Percentiles rank a stretch among this genome's conserved stretches.
Evolutionary conservation across 176 grass and related monocot species (phyloP).

Genomic region (Cenchrus americanus): DNA sequence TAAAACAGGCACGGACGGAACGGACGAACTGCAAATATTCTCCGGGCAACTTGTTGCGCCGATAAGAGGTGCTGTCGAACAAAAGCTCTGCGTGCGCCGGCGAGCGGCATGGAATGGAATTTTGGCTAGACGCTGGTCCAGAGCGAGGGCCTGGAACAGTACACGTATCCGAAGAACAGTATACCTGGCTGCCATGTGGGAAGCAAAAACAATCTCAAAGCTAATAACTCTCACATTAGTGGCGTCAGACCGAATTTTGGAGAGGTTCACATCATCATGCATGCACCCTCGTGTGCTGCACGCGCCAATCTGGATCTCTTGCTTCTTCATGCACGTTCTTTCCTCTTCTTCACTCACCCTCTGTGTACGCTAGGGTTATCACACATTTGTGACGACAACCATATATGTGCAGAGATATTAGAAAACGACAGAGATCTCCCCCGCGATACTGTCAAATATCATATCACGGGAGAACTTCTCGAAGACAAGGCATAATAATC

Average conservation of each 20-base stretch:
- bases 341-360: neutral
- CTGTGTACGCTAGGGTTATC: neutral
- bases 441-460: neutral
- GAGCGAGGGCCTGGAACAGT: neutral
- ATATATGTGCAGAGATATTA: neutral
- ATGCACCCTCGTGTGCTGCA: constrained; percentile 35
- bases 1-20: neutral
- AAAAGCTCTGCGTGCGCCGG: neutral
- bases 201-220: neutral
- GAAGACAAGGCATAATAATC: neutral
- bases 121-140: neutral
- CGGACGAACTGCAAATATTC: neutral
- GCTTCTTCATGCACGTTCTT: neutral
- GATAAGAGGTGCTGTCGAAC: constrained; percentile 22
- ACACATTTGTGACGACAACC: neutral
- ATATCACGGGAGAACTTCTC: too few relatives aligned
- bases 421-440: constrained; percentile 20
- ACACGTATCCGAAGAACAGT: neutral
- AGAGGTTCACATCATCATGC: constrained; percentile 19
- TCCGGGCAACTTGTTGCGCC: neutral
- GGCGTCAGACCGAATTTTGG: constrained; percentile 7
- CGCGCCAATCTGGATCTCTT: constrained; percentile 25
- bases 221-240: neutral
- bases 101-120: neutral
- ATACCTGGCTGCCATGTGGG: neutral